A percentile compares a stretch with the other conserved stretches of the same genome.
phyloP scores from a whole-genome alignment of 73 alveolate genomes.

The Paramecium primaurelia region DNA sequence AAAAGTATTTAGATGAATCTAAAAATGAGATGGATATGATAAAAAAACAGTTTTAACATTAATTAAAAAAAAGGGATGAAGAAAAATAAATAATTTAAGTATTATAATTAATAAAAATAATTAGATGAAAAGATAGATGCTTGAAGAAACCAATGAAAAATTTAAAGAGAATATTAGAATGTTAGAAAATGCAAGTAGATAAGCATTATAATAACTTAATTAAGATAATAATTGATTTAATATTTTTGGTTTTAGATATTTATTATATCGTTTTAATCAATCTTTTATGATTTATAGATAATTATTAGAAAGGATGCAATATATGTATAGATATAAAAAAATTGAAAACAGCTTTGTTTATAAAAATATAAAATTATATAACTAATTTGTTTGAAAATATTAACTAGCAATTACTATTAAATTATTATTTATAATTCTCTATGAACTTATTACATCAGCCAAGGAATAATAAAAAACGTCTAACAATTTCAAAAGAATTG shows the following conservation, averaged over 20 bases:
- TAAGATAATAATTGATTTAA: neutral
- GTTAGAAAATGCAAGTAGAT: neutral
- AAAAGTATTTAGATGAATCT: constrained; percentile 25
- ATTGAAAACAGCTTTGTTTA: neutral
- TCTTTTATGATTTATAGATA: no score
- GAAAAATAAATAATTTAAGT: constrained; percentile 22
- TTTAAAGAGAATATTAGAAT: constrained; percentile 6
- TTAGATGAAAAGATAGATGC: constrained; percentile 26
- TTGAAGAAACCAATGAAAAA: constrained; percentile 5
- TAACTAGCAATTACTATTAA: neutral
- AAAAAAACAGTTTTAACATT: constrained; percentile 13
- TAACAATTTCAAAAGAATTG: neutral
- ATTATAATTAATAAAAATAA: neutral
- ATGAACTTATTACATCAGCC: neutral
- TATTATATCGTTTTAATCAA: no score
- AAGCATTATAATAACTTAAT: constrained; percentile 14
- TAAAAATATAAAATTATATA: neutral
- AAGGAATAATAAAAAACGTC: neutral
- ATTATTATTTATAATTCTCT: neutral
- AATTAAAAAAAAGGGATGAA: constrained; percentile 37
- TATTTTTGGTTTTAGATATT: no score
- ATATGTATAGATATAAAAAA: neutral
- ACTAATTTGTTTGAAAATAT: neutral
- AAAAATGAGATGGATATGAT: constrained; percentile 37
- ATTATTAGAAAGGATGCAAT: neutral